These are phyloP conservation scores for Mrakia blollopis DNA, from an alignment of 768 basidiomycete genomes.

Conservation along the genomic window DNA sequence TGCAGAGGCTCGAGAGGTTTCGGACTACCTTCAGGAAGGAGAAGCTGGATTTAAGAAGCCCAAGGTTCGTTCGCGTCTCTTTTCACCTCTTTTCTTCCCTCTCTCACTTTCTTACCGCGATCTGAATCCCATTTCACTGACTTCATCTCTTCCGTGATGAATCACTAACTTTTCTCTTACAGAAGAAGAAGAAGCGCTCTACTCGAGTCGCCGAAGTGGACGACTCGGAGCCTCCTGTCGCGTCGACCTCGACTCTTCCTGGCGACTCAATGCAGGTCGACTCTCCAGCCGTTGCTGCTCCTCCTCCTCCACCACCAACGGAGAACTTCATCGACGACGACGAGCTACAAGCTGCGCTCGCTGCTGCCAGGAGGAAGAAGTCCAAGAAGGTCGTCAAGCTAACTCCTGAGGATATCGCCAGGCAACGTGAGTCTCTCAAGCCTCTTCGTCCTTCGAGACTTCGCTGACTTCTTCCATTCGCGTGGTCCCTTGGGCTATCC, in stretches of 20 bases:
- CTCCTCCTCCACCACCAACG: slow-evolving; percentile 50
- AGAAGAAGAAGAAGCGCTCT: slow-evolving; percentile 91
- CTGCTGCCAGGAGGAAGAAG: slow-evolving; percentile 76
- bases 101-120: neutral
- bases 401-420: slow-evolving; percentile 75
- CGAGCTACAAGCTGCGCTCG: slow-evolving; percentile 87
- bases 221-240: neutral
- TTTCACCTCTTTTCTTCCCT: no score
- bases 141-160: no score
- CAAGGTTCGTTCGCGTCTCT: slow-evolving; percentile 53
- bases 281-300: slow-evolving; percentile 48
- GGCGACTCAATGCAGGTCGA: slow-evolving; percentile 69
- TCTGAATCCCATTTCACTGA: no score
- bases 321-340: slow-evolving; percentile 97
- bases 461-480: neutral
- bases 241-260: slow-evolving; percentile 38
- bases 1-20: slow-evolving; percentile 72
- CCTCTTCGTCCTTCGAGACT: neutral
- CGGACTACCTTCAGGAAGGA: slow-evolving; percentile 87
- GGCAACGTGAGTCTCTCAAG: slow-evolving; percentile 53
- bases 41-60: slow-evolving; percentile 93
- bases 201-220: slow-evolving; percentile 60
- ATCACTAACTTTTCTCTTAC: no score
- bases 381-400: slow-evolving; percentile 60
- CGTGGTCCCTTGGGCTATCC: neutral